Base-by-base conservation (phyloP, 345 rosid genomes). In the Camelina hispida region DNA sequence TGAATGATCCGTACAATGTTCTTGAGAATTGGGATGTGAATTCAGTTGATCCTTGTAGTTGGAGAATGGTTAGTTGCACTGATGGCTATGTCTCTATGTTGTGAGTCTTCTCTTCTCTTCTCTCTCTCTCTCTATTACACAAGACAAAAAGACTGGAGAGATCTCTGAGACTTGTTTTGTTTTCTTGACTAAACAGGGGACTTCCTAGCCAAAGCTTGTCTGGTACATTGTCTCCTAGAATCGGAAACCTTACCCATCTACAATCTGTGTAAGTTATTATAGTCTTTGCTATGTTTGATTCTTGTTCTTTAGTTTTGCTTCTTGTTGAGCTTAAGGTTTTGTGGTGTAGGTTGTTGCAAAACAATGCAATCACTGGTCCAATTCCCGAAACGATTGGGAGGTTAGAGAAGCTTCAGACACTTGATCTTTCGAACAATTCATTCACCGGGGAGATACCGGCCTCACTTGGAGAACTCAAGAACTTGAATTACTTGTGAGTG, bases 41-140 rank as follows among this genome's bases (percentile, higher is more conserved):
- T 80, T 93, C 98, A 70, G 99, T 96, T 23, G 99, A 93, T 88
- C 99, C 99, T 62, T 96, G 99, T 85, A 91, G 98, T 82, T 96
- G 98, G 99, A 89, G 95, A 81, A 96, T 96, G 99, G 85, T 96
- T 66, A 86, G 96, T 73, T 96, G 99, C 82, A 78, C 95, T 30
- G 96, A 93, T 64, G 97, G 95, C 65, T 89, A 80, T 85, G 99
- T 96, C 80, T 88, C 95, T 77, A 77, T 83, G 71, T 75, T 96
- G 99, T 96, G 80, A 96, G 97, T 84, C 62, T 62, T 48, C 28
- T 23, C 53, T n/a, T 66, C 51, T 32, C 65, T 74, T 57, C 43
- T 51, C 35, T 4, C 30, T 28, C 30, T 28, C 30, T 58, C 9
- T 34, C 37, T 7, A 6, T 1, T 34, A 64, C 66, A 42, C 58